A percentile compares a stretch with the other conserved stretches of the same genome.
Conservation (phyloP, 2,329 filamentous ascomycete genomes). For the Cylindrodendrum hubeiense region DNA sequence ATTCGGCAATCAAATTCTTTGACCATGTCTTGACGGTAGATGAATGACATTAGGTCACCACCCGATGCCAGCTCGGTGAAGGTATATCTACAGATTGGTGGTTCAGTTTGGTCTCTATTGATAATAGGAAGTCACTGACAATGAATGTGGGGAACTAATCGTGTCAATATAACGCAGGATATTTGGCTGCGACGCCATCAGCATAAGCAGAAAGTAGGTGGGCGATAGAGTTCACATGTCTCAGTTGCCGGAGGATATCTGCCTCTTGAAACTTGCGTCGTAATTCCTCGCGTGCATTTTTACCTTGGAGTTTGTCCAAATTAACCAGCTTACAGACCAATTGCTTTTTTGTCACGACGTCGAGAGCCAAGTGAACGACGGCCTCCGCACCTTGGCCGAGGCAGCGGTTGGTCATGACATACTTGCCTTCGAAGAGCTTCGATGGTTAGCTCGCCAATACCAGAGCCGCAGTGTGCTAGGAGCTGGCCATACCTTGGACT, state of each 20-base stretch:
- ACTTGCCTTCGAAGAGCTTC: slow-evolving; percentile 51
- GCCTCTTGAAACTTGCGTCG: slow-evolving; percentile 61
- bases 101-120: neutral
- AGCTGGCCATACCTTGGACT: slow-evolving; percentile 46
- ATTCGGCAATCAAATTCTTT: slow-evolving; percentile 57
- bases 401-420: slow-evolving; percentile 49
- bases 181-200: slow-evolving; percentile 60
- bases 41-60: slow-evolving; percentile 65
- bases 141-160: slow-evolving; percentile 59
- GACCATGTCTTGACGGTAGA: slow-evolving; percentile 51
- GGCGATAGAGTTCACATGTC: slow-evolving; percentile 59
- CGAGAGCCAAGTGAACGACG: slow-evolving; percentile 54
- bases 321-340: slow-evolving; percentile 77
- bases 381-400: slow-evolving; percentile 55
- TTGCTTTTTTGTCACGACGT: slow-evolving; percentile 67
- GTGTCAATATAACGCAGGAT: slow-evolving; percentile 65
- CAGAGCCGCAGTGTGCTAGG: too few relatives aligned
- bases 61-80: slow-evolving; percentile 70
- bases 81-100: slow-evolving; percentile 56
- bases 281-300: slow-evolving; percentile 44
- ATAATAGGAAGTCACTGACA: slow-evolving; percentile 51
- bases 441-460: neutral
- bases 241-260: slow-evolving; percentile 64
- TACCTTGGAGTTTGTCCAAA: slow-evolving; percentile 51
- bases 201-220: neutral